phyloP scores from a whole-genome alignment of 306 rosid genomes.

The Lithocarpus polystachyus region DNA sequence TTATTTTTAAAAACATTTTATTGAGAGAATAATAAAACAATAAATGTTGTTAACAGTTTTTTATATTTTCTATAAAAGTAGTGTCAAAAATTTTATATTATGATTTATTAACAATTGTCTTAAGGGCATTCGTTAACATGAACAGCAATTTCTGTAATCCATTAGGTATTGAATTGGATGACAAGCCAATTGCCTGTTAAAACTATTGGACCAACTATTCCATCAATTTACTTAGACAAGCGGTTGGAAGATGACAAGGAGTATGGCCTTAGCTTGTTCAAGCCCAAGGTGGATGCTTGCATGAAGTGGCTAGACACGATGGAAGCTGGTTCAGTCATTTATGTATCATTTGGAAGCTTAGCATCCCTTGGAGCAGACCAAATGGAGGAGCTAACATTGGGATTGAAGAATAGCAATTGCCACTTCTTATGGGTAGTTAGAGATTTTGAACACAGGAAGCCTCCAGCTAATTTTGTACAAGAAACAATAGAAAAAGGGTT shows the following conservation, averaged over 20 bases:
- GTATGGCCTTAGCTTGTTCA: conserved; percentile 10
- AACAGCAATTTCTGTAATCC: not conserved
- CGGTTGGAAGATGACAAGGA: conserved; percentile 3
- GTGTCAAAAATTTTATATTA: too few species aligned
- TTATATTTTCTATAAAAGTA: too few species aligned
- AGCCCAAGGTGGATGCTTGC: not conserved
- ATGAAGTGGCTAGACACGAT: conserved; percentile 5
- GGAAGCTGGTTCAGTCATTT: conserved; percentile 4
- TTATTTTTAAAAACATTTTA: too few species aligned
- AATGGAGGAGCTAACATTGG: conserved; percentile 8
- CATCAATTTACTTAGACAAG: conserved; percentile 14
- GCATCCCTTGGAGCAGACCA: conserved; percentile 7
- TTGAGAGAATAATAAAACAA: too few species aligned
- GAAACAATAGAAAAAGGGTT: not conserved
- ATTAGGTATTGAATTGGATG: conserved; percentile 12
- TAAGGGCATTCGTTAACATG: too few species aligned
- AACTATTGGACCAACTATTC: conserved; percentile 12
- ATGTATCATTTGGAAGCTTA: not conserved
- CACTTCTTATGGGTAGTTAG: conserved; percentile 16
- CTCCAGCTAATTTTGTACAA: not conserved
- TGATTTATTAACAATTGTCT: too few species aligned
- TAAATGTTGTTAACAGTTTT: too few species aligned
- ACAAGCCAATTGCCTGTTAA: conserved; percentile 10
- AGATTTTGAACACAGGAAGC: conserved; percentile 1
- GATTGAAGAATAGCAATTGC: not conserved